Evolutionary conservation across 1,284 basidiomycete species (phyloP).

Genomic region (Anthracocystis setariae): DNA sequence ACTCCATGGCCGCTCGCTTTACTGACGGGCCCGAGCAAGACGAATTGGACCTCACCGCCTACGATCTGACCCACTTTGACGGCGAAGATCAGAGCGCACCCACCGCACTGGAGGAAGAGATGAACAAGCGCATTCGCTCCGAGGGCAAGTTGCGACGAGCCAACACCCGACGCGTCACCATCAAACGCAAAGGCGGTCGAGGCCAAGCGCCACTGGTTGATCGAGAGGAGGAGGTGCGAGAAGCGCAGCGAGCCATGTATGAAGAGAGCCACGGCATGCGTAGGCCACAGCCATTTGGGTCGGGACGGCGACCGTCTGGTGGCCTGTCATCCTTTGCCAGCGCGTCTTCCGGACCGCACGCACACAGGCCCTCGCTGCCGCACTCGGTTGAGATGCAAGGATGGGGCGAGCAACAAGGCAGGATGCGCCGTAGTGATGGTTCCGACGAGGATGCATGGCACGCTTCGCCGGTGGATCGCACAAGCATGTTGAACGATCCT

Average conservation of each 20-base stretch:
- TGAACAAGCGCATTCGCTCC: slow-evolving; percentile 75
- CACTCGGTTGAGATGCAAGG: slow-evolving; percentile 17
- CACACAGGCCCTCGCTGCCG: slow-evolving; percentile 4
- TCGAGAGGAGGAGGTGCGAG: slow-evolving; percentile 38
- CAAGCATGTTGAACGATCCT: background rate
- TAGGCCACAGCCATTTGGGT: slow-evolving; percentile 18
- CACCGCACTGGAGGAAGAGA: slow-evolving; percentile 74
- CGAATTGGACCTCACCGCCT: slow-evolving; percentile 71
- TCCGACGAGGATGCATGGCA: slow-evolving; percentile 14
- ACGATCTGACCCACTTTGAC: slow-evolving; percentile 83
- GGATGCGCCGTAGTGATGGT: slow-evolving; percentile 3
- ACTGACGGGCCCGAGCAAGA: slow-evolving; percentile 69
- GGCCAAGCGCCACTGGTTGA: slow-evolving; percentile 16
- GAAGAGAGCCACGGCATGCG: slow-evolving; percentile 27
- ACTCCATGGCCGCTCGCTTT: slow-evolving; percentile 45
- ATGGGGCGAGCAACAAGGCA: slow-evolving; percentile 18
- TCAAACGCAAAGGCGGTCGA: slow-evolving; percentile 44
- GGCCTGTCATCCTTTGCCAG: slow-evolving; percentile 9
- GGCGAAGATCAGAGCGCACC: slow-evolving; percentile 76
- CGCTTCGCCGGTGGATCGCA: slow-evolving; percentile 3
- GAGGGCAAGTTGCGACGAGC: slow-evolving; percentile 78
- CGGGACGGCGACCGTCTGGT: slow-evolving; percentile 18
- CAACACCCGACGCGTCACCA: slow-evolving; percentile 64
- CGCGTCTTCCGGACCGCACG: background rate
- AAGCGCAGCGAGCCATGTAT: slow-evolving; percentile 49